A percentile compares a stretch with the other conserved stretches of the same genome.
phyloP scores from a whole-genome alignment of 345 rosid genomes.

The Zanthoxylum bungeanum region DNA sequence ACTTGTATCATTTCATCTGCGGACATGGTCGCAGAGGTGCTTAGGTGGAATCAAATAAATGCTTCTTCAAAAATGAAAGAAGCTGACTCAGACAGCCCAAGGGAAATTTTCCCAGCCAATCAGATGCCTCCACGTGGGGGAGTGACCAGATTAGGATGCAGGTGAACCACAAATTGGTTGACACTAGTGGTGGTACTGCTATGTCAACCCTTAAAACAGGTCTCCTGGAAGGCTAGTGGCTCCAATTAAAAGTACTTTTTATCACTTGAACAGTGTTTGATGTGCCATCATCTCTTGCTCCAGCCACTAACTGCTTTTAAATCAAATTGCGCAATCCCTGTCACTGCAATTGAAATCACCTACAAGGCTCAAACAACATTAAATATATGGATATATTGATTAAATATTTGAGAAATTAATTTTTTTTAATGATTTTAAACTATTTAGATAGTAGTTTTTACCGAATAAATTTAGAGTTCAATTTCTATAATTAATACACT shows the following conservation, averaged over 20 bases:
- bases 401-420: no score
- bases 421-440: no score
- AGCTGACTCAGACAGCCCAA: constrained; percentile 14
- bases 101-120: constrained; percentile 20
- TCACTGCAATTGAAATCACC: no score
- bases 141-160: constrained; percentile 29
- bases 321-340: not conserved
- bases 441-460: no score
- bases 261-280: not conserved
- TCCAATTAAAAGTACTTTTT: not conserved
- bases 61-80: not conserved
- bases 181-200: not conserved
- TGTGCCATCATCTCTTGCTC: constrained; percentile 1
- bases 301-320: not conserved
- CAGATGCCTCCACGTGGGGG: not conserved
- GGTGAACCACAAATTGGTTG: constrained; percentile 19
- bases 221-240: no score
- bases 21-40: not conserved
- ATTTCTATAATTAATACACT: no score
- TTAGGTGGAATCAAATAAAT: not conserved
- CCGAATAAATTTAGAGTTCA: no score
- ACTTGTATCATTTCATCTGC: constrained; percentile 2
- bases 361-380: no score
- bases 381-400: no score
- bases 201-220: not conserved